Evolutionary conservation across 495 filamentous ascomycete species (phyloP), one percentile per base, ranked within the genome.

Genomic region (Daldinia decipiens): DNA sequence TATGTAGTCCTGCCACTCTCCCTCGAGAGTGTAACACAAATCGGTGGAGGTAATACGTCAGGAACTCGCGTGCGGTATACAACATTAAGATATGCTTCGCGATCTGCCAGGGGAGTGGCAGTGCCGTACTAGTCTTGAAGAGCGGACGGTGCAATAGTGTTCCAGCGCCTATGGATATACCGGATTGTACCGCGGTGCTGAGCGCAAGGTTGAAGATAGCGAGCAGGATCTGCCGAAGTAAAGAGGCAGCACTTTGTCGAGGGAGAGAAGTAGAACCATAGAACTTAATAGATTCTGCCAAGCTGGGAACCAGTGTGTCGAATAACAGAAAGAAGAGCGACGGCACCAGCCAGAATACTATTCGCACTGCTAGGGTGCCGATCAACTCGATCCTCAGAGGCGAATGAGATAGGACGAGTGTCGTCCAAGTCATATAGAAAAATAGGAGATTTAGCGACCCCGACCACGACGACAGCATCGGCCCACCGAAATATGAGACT

Each of bases 341-440:
- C 0, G 94, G 94, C 0, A 92, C 38, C 1, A 92, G 81, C 80
- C 87, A 97, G 75, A 92, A 92, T 31, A 92, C 61, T 2, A 90
- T 40, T n/a, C 93, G 91, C 32, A 91, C 80, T 4, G 84, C 85
- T 8, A 91, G 70, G 1, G 89, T 91, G 34, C 88, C 91, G 32
- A 91, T 76, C 3, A 97, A 70, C 77, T 97, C 93, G 65, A 98
- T 87, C 62, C 88, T 87, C 36, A 95, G 81, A 0, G 92, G 89
- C 0, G 89, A 80, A 70, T 96, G 91, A 36, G 90, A 91, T 17
- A 93, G 81, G 2, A 95, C 87, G 9, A 98, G 85, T 0, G 93
- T 95, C 7, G 88, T 87, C 94, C 94, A 97, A 77, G 92, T 95
- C 78, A 89, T 87, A 78, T 93, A 95, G 81, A 98, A 97, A 81